Evolutionary conservation across 257 asterid species (phyloP), one percentile per base, ranked within the genome.

Genomic region (Solanum dulcamara): DNA sequence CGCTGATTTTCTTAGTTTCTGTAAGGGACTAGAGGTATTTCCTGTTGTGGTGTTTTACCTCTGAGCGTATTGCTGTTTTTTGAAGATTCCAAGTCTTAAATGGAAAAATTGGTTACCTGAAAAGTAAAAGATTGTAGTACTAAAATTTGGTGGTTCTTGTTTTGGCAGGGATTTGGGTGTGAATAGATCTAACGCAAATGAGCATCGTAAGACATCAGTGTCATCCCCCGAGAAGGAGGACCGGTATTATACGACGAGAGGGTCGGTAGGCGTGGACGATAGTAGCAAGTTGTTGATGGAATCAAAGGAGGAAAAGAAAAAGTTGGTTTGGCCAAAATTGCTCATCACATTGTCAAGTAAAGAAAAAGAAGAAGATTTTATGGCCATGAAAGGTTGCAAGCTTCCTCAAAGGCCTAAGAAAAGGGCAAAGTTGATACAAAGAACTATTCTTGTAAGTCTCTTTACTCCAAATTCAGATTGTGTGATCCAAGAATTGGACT

Each of bases 151-250:
- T 10, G 18, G 75, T 82, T 32, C 51, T 26, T 68, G 57, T 55
- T 74, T 42, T 85, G 81, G 68, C 91, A 94, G 97, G 93, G 98
- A 94, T 33, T 84, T 90, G 82, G 97, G 94, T 62, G 83, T 89
- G 83, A 88, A 86, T 88, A 92, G 97, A 90, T 91, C 92, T 28
- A 90, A 80, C 30, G 79, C 86, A 9, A 88, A 89, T 38, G 97
- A 93, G 64, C 83, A 75, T 71, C 90, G 92, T 5, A 95, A 93
- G 85, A 93, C 91, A 28, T 86, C 88, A 7, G 80, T 89, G 9
- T 88, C 93, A 17, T 94, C 99, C 5, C 97, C 97, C 0, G 98
- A 94, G 91, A 95, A 94, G 87, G 99, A 95, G 89, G 99, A 95
- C 55, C 89, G 97, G 80, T 93, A 93, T 86, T 94, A 92, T 77